Evolutionary conservation across 2,329 filamentous ascomycete genomes (phyloP), one percentile per base, ranked within the genome.

Genomic region (Botryotinia globosa): DNA sequence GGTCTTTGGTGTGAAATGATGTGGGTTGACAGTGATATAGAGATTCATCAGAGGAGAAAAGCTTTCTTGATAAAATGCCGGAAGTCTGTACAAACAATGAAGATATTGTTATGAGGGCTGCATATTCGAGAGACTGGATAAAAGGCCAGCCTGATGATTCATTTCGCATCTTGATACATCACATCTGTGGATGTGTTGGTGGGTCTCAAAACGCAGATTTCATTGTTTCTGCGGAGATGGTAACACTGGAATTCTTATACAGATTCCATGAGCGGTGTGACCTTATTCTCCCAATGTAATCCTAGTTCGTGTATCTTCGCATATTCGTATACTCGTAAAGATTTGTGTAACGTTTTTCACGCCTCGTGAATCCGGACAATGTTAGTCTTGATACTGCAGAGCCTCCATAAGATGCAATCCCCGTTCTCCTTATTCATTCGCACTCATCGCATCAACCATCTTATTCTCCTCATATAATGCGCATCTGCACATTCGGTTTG

Each of bases 401-500:
- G 18, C n/a, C n/a, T 29, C n/a, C n/a, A 1, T 54, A 18, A 54
- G 14, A 54, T 7, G 4, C 16, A 54, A 54, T 2, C 51, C 3
- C 51, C 12, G 7, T 8, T 54, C 12, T 54, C n/a, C 7, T 9
- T 14, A 54, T 18, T 9, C 48, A 25, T 32, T 42, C 34, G 29
- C 9, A 56, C 14, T 25, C 54, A 4, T 44, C 34, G 8, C 10
- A 69, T 29, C 14, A 61, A 59, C 32, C 29, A 25, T 25, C 39
- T 20, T 16, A 42, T 42, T 42, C 39, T 42, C 39, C 22, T 73
- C 68, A 73, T 42, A 63, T 56, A 25, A 73, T 66, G 66, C 73
- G 73, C 73, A 74, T 73, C 48, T 74, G 73, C 48, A 74, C 73
- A 69, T 56, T 69, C 25, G 73, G 73, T 34, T 37, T 59, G 48